phyloP scores from a whole-genome alignment of 371 early-diverging fungal species.

The Circinella minor region DNA sequence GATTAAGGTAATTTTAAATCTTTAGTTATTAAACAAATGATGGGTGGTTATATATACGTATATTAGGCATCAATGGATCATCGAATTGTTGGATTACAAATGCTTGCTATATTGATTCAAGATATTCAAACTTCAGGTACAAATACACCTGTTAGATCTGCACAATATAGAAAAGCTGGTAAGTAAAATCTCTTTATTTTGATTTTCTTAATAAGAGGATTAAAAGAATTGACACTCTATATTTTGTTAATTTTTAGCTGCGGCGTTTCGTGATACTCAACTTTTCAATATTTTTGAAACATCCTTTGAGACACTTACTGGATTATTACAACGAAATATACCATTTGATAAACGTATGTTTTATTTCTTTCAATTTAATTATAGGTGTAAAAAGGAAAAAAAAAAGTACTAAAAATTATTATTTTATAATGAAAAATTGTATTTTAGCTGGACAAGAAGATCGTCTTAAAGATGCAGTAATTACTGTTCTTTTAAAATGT shows the following conservation, averaged over 20 bases:
- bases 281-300: constrained; percentile 74
- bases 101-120: constrained; percentile 63
- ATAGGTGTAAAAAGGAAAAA: too few relatives aligned
- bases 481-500: constrained; percentile 73
- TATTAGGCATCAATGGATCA: constrained; percentile 63
- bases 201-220: too few relatives aligned
- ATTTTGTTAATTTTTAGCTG: constrained; percentile 45
- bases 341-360: constrained; percentile 46
- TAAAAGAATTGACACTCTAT: too few relatives aligned
- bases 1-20: neutral
- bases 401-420: neutral
- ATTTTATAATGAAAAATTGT: neutral
- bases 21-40: too few relatives aligned
- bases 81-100: constrained; percentile 68
- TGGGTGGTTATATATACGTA: too few relatives aligned
- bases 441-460: constrained; percentile 47
- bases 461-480: constrained; percentile 61
- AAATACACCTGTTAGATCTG: constrained; percentile 58
- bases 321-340: constrained; percentile 46
- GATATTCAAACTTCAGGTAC: constrained; percentile 63
- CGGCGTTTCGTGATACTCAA: constrained; percentile 84
- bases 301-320: constrained; percentile 63
- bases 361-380: neutral
- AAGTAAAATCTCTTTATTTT: constrained; percentile 7
- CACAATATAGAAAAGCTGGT: constrained; percentile 74